A percentile compares a stretch with the other conserved stretches of the same genome.
Conservation (phyloP, 164 flowering plant species). For the Vitis rotundifolia region DNA sequence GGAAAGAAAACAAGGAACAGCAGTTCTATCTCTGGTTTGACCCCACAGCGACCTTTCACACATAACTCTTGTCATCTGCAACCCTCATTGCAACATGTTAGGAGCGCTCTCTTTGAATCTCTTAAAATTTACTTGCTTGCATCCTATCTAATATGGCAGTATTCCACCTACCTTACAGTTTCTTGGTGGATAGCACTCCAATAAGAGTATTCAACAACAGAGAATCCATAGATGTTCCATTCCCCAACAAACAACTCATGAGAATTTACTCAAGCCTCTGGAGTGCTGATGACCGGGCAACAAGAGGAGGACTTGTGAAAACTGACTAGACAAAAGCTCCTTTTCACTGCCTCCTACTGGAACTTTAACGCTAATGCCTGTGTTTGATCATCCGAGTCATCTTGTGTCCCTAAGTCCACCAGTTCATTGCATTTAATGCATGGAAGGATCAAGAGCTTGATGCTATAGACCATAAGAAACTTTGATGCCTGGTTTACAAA, state of each 20-base stretch:
- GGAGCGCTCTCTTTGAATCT: neutral
- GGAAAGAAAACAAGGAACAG: slow-evolving; percentile 36
- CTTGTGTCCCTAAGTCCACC: slow-evolving; percentile 5
- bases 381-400: slow-evolving; percentile 11
- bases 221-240: slow-evolving; percentile 30
- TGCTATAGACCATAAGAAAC: slow-evolving; percentile 16
- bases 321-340: slow-evolving; percentile 44
- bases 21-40: slow-evolving; percentile 43
- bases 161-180: neutral
- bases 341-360: slow-evolving; percentile 36
- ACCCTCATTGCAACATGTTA: slow-evolving; percentile 22
- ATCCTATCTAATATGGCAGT: too few relatives aligned
- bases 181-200: slow-evolving; percentile 30
- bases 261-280: slow-evolving; percentile 38
- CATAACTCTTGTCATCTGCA: slow-evolving; percentile 35
- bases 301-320: slow-evolving; percentile 35
- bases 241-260: slow-evolving; percentile 46
- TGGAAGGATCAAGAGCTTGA: slow-evolving; percentile 32
- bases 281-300: slow-evolving; percentile 38
- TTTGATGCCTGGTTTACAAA: slow-evolving; percentile 41
- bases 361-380: slow-evolving; percentile 34
- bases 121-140: neutral
- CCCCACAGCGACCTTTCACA: slow-evolving; percentile 34
- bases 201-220: slow-evolving; percentile 41
- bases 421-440: neutral